Evolutionary conservation across 805 yeast species (phyloP).

Genomic region (Saturnispora quitensis): DNA sequence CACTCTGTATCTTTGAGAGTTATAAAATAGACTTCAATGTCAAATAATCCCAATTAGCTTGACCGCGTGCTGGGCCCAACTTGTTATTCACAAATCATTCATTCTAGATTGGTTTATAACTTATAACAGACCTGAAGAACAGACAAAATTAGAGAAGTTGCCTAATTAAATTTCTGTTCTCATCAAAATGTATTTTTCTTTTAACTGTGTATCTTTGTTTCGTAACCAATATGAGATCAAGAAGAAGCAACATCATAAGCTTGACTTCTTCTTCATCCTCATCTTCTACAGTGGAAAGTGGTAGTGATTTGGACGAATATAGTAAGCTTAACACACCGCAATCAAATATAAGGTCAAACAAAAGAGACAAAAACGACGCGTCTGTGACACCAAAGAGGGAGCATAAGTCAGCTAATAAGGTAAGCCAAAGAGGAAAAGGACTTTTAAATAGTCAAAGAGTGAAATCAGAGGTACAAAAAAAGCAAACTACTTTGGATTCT

Average conservation of each 20-base stretch:
- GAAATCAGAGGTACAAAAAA: neutral
- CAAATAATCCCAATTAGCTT: too few species aligned
- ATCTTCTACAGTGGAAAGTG: neutral
- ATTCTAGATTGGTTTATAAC: too few species aligned
- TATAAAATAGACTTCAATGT: too few species aligned
- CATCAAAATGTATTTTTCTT: neutral
- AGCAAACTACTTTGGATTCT: neutral
- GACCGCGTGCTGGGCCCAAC: too few species aligned
- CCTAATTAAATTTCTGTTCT: neutral
- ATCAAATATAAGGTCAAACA: neutral
- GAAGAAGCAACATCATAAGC: constrained; percentile 4
- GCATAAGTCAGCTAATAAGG: neutral
- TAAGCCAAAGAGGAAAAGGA: neutral
- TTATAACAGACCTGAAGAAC: too few species aligned
- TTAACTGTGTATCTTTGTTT: neutral
- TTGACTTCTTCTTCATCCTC: constrained; percentile 4
- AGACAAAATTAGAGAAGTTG: neutral
- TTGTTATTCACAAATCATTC: too few species aligned
- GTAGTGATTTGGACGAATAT: neutral
- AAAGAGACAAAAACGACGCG: neutral
- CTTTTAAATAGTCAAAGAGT: neutral
- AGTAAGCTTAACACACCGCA: neutral
- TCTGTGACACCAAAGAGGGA: neutral
- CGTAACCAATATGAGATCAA: neutral
- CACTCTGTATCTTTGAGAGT: too few species aligned